Evolutionary conservation across 2,329 filamentous ascomycete genomes (phyloP).

Genomic region (Penicillium sp.): DNA sequence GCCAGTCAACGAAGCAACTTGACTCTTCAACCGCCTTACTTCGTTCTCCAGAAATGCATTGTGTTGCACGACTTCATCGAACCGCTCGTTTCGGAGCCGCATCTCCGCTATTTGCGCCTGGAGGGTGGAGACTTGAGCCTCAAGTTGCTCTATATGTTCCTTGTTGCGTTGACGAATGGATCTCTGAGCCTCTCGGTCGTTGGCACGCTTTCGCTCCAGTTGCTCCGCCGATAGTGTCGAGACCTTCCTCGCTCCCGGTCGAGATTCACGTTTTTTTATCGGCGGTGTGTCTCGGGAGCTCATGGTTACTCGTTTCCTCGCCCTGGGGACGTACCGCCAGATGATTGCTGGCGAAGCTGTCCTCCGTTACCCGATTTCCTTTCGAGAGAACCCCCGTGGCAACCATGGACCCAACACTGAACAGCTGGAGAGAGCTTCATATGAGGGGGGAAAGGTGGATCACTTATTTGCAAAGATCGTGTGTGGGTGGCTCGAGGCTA

Average conservation of each 20-base stretch:
- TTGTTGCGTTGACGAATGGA: slow-evolving; percentile 60
- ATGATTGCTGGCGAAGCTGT: slow-evolving; percentile 1
- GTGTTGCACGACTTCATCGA: slow-evolving; percentile 52
- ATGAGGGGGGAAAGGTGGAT: slow-evolving; percentile 12
- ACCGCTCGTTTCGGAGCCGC: slow-evolving; percentile 50
- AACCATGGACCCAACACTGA: slow-evolving; percentile 17
- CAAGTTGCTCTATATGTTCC: slow-evolving; percentile 59
- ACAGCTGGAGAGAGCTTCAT: slow-evolving; percentile 8
- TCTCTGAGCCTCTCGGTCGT: slow-evolving; percentile 60
- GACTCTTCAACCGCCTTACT: slow-evolving; percentile 52
- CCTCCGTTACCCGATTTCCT: slow-evolving; percentile 11
- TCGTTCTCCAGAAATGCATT: slow-evolving; percentile 57
- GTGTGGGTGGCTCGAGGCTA: slow-evolving; percentile 13
- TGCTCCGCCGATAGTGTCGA: slow-evolving; percentile 58
- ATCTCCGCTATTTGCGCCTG: slow-evolving; percentile 48
- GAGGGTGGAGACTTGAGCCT: slow-evolving; percentile 41
- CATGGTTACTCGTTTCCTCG: slow-evolving; percentile 10
- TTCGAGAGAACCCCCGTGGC: slow-evolving; percentile 5
- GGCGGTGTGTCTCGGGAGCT: slow-evolving; percentile 27
- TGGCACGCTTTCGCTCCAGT: slow-evolving; percentile 59
- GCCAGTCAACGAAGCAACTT: slow-evolving; percentile 40
- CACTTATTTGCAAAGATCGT: slow-evolving; percentile 1
- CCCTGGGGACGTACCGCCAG: background rate
- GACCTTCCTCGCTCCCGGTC: slow-evolving; percentile 58
- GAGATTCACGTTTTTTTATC: slow-evolving; percentile 44